These are phyloP conservation scores for Colletotrichum cereale DNA, from an alignment of 2,329 filamentous ascomycete genomes.

Conservation along the genomic window DNA sequence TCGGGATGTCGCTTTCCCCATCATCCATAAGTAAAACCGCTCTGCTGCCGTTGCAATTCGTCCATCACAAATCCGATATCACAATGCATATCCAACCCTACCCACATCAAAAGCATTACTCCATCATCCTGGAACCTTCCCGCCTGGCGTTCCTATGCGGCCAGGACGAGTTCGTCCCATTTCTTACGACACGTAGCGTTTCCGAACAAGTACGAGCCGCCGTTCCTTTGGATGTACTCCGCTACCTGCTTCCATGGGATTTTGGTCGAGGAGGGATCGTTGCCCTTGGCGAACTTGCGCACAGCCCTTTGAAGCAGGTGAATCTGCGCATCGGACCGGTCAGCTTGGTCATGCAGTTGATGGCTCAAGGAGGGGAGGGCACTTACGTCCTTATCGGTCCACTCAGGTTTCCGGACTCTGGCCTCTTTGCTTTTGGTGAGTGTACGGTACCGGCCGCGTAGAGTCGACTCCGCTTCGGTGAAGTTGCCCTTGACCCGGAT, in stretches of 20 bases:
- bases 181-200: conserved; percentile 70
- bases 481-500: conserved; percentile 70
- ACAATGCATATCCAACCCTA: not conserved
- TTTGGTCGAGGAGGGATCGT: conserved; percentile 50
- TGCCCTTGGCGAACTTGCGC: conserved; percentile 49
- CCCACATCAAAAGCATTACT: not conserved
- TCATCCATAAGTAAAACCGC: not conserved
- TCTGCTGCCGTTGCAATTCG: not conserved
- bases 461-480: conserved; percentile 76
- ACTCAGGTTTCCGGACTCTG: conserved; percentile 75
- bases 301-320: conserved; percentile 60
- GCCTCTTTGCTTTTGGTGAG: conserved; percentile 73
- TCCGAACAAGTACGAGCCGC: conserved; percentile 71
- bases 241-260: conserved; percentile 70
- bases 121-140: not conserved
- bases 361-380: not conserved
- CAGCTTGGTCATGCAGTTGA: not conserved
- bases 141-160: conserved; percentile 12
- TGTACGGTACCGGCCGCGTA: conserved; percentile 75
- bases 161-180: conserved; percentile 60
- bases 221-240: conserved; percentile 63
- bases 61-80: not conserved
- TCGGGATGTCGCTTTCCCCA: conserved; percentile 10
- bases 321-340: conserved; percentile 50
- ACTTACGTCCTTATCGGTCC: conserved; percentile 74